phyloP scores from a whole-genome alignment of 768 basidiomycete genomes.

The Mycena vitilis region DNA sequence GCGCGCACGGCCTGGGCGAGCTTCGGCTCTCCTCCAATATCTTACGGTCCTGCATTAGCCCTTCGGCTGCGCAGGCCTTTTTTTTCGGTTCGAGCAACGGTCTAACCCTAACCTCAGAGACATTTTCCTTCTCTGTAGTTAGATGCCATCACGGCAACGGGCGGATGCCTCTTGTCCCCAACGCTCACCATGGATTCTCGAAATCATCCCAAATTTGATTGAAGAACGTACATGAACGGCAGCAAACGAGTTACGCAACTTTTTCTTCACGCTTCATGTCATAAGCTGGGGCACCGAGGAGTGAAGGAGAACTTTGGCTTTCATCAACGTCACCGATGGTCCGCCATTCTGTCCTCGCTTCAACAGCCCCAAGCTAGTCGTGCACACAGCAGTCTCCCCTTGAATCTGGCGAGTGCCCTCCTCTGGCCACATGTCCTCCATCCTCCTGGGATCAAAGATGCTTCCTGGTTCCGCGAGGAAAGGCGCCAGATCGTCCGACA shows the following conservation, averaged over 20 bases:
- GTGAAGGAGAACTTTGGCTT: constrained; percentile 23
- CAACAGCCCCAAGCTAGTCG: constrained; percentile 10
- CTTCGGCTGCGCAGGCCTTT: background rate
- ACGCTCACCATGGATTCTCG: too few species aligned
- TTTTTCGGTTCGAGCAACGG: background rate
- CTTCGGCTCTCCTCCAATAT: background rate
- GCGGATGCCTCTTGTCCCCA: too few species aligned
- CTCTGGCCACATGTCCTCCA: constrained; percentile 23
- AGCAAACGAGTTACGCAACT: background rate
- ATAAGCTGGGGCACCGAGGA: constrained; percentile 2
- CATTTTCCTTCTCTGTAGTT: too few species aligned
- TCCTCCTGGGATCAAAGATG: constrained; percentile 22
- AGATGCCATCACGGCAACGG: too few species aligned
- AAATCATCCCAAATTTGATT: too few species aligned
- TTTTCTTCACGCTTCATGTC: background rate
- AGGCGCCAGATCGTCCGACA: constrained; percentile 29
- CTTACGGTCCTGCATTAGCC: background rate
- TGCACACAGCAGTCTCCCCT: constrained; percentile 16
- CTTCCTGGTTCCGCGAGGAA: too few species aligned
- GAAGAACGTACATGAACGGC: too few species aligned
- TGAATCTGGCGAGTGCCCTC: too few species aligned
- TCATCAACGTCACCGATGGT: constrained; percentile 1
- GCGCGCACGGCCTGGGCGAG: background rate
- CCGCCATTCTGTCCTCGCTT: background rate
- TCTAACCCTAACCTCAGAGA: background rate